Percentiles rank a stretch among this genome's conserved stretches.
These are phyloP conservation scores for Boletus holoroseus DNA, from an alignment of 1,284 basidiomycete species.

Conservation along the genomic window DNA sequence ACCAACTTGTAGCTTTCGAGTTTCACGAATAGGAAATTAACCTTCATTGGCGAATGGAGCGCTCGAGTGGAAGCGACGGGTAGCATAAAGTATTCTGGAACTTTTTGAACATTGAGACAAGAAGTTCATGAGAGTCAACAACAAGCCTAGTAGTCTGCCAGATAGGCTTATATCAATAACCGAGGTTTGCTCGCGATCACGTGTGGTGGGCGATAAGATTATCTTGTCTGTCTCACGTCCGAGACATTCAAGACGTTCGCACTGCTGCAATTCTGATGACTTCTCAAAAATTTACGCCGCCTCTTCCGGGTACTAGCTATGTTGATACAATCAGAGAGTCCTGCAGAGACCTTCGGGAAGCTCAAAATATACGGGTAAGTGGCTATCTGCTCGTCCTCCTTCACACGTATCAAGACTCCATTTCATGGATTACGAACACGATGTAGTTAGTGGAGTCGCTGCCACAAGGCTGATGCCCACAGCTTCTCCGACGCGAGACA, in stretches of 20 bases:
- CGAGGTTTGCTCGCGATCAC: constrained; percentile 18
- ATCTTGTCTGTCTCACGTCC: not conserved
- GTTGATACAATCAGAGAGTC: constrained; percentile 49
- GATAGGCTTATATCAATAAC: too few relatives aligned
- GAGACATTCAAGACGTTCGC: constrained; percentile 1
- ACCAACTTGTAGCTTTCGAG: not conserved
- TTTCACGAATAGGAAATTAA: constrained; percentile 6
- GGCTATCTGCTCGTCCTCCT: not conserved
- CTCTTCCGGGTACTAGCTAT: constrained; percentile 42
- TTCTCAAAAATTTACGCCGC: constrained; percentile 12
- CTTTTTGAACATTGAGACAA: constrained; percentile 13
- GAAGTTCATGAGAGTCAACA: too few relatives aligned
- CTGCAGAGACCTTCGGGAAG: constrained; percentile 41
- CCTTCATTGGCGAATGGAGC: constrained; percentile 22
- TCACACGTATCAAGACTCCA: constrained; percentile 2
- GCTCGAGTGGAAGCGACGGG: constrained; percentile 15
- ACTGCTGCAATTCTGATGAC: constrained; percentile 13
- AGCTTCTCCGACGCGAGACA: not conserved
- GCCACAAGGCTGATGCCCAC: not conserved
- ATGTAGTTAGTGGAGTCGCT: not conserved
- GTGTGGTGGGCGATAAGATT: constrained; percentile 22
- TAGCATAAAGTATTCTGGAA: constrained; percentile 1
- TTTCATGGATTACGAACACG: not conserved
- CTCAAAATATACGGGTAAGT: constrained; percentile 42
- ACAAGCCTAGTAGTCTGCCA: too few relatives aligned